Base-by-base conservation (phyloP, 2,329 filamentous ascomycete genomes). In the Sporothrix schenckii region DNA sequence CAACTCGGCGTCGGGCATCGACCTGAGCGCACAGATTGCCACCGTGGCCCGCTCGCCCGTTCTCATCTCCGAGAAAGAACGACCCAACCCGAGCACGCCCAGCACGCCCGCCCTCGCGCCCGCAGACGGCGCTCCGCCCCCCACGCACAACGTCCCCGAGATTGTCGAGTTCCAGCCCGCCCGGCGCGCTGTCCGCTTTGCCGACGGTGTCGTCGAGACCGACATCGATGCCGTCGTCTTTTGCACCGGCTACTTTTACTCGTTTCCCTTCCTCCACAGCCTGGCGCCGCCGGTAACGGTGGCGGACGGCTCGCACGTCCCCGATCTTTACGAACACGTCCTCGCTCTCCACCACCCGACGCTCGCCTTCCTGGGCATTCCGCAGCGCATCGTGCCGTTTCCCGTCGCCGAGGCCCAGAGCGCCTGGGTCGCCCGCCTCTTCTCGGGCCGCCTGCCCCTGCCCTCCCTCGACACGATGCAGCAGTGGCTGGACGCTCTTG, bases 201-300 rank as follows among this genome's bases (percentile, higher is more conserved):
- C 82, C 63, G 83, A 91, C 75, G 89, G 88, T 0, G 80, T 79
- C 0, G 75, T 86, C 6, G 88, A 89, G 74, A n/a, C 66, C 1
- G 78, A 80, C 2, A 80, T 92, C 47, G 89, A 92, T 74, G 82
- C 84, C 0, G 79, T 92, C 4, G 77, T 92, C 4, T 92, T 91
- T 77, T 90, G 88, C 75, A 92, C 90, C 0, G 90, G 90, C 1
- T 92, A 92, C 76, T 84, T 91, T 72, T 92, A 91, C 78, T 87
- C 87, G 0, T 87, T 87, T 30, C 90, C 90, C 0, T 92, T 92
- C 74, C 80, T 92, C 0, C 82, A 86, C 0, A 88, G 89, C 0
- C 83, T 89, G 2, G 39, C 47, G 3, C 58, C 86, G 85, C 0
- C 80, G 93, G 13, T 86, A 87, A 3, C 61, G 7, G 66, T 39